These are phyloP conservation scores for Scutellaria barbata DNA, from an alignment of 257 asterid species.

Conservation along the genomic window DNA sequence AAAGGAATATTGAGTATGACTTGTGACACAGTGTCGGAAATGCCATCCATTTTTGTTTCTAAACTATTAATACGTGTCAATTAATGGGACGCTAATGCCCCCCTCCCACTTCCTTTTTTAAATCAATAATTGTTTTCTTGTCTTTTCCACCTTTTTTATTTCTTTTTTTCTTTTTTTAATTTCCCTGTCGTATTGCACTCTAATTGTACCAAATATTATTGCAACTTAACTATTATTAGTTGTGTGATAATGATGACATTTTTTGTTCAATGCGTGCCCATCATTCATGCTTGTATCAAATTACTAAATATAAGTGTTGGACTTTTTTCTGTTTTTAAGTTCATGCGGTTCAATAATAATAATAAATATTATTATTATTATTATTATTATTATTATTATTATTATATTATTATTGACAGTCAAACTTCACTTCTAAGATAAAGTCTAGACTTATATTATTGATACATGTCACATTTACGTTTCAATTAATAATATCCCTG, in stretches of 20 bases:
- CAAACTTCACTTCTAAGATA: neutral
- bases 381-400: too few relatives aligned
- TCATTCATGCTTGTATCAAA: neutral
- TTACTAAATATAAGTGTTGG: neutral
- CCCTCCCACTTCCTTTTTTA: neutral
- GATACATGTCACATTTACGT: neutral
- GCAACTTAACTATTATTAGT: neutral
- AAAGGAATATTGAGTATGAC: slow-evolving; percentile 23
- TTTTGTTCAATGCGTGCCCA: neutral
- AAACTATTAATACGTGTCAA: slow-evolving; percentile 32
- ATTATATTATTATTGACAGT: neutral
- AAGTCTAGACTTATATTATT: neutral
- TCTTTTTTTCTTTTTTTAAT: neutral
- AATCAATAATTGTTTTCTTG: too few relatives aligned
- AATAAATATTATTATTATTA: too few relatives aligned
- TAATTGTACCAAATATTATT: neutral
- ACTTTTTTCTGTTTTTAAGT: neutral
- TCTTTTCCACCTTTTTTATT: neutral
- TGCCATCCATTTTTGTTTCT: neutral
- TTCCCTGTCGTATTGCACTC: neutral
- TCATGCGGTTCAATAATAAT: too few relatives aligned
- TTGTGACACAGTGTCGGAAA: neutral
- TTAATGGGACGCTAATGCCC: slow-evolving; percentile 1
- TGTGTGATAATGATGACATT: neutral
- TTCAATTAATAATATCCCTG: neutral